Evolutionary conservation across 345 rosid genomes (phyloP).

Genomic region (Bruguiera gymnorhiza): DNA sequence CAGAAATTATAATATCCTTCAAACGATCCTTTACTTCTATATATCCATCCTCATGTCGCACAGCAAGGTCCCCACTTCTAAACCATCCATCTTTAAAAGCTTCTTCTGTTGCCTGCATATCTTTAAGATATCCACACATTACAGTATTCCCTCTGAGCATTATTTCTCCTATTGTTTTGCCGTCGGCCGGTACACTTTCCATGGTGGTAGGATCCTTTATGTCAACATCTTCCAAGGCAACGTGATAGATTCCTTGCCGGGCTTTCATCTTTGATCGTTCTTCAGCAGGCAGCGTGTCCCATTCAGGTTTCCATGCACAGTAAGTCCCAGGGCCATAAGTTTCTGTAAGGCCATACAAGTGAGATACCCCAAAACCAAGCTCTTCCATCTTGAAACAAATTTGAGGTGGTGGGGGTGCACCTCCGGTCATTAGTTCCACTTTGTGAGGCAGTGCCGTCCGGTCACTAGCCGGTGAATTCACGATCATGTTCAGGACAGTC

Average conservation of each 20-base stretch:
- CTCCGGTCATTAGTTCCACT: constrained; percentile 62
- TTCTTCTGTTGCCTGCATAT: constrained; percentile 49
- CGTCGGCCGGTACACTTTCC: constrained; percentile 56
- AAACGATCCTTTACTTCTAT: constrained; percentile 70
- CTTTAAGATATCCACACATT: constrained; percentile 72
- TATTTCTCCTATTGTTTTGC: constrained; percentile 60
- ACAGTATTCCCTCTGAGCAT: constrained; percentile 73
- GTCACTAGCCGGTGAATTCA: constrained; percentile 42
- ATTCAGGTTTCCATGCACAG: constrained; percentile 66
- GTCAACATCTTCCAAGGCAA: constrained; percentile 65
- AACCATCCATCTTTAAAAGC: constrained; percentile 79
- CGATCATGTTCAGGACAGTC: constrained; percentile 72
- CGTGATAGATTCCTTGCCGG: constrained; percentile 74
- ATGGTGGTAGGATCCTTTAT: constrained; percentile 50
- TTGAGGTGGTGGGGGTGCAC: constrained; percentile 62
- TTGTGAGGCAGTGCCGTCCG: constrained; percentile 42
- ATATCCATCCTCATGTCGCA: constrained; percentile 64
- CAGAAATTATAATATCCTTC: constrained; percentile 72
- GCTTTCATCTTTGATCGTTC: constrained; percentile 50
- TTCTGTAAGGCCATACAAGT: constrained; percentile 76
- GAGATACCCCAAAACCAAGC: constrained; percentile 59
- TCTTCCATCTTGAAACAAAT: constrained; percentile 58
- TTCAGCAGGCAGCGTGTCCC: constrained; percentile 49
- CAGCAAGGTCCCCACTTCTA: constrained; percentile 70
- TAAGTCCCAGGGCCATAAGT: constrained; percentile 70